Evolutionary conservation across 2,329 filamentous ascomycete genomes (phyloP).

Genomic region (Chalaropsis ovoidea): DNA sequence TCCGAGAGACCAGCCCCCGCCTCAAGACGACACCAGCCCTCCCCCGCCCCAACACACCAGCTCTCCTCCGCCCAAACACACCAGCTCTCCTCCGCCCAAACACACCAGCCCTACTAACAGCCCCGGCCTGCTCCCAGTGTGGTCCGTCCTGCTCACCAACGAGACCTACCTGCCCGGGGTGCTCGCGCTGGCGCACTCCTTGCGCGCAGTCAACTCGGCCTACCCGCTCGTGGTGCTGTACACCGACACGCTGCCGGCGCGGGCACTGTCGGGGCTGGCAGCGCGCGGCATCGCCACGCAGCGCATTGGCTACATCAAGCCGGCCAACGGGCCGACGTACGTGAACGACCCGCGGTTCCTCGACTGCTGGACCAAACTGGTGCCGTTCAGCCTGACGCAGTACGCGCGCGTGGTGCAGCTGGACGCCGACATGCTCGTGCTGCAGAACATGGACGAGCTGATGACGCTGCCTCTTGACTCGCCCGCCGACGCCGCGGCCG

Average conservation of each 20-base stretch:
- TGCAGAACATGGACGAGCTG: constrained; percentile 81
- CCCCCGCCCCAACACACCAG: no score
- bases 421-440: constrained; percentile 78
- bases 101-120: neutral
- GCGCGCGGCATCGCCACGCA: constrained; percentile 62
- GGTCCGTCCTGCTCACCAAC: constrained; percentile 82
- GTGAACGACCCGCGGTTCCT: constrained; percentile 72
- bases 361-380: constrained; percentile 83
- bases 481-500: constrained; percentile 22
- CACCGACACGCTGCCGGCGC: constrained; percentile 60
- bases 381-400: constrained; percentile 63
- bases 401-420: constrained; percentile 74
- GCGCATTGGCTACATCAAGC: constrained; percentile 62
- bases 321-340: constrained; percentile 56
- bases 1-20: no score
- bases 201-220: constrained; percentile 52
- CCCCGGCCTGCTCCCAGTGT: constrained; percentile 46
- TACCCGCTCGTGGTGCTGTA: constrained; percentile 79
- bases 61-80: no score
- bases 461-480: constrained; percentile 70
- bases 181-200: constrained; percentile 67
- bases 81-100: neutral
- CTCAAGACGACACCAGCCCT: no score
- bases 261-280: constrained; percentile 45
- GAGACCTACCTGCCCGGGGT: constrained; percentile 71